Evolutionary conservation across 371 early-diverging fungal genomes (phyloP).

Genomic region (Thermomucor indicae-seudaticae): DNA sequence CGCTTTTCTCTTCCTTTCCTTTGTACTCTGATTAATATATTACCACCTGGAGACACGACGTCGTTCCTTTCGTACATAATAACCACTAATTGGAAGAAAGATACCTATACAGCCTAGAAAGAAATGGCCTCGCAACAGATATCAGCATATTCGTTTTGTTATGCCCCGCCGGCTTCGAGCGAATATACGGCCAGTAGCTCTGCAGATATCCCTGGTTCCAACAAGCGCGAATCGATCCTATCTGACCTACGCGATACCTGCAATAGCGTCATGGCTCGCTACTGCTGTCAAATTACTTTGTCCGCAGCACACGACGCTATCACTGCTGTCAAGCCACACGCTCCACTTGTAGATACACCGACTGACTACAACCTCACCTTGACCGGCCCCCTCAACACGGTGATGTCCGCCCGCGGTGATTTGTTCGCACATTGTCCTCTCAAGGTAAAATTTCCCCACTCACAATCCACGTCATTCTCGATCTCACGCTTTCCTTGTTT

Average conservation of each 20-base stretch:
- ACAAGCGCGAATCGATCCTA: conserved; percentile 6
- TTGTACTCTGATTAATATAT: conserved; percentile 2
- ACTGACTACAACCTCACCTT: conserved; percentile 42
- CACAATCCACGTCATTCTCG: not conserved
- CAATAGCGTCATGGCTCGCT: conserved; percentile 16
- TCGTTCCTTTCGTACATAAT: conserved; percentile 7
- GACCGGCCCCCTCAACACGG: conserved; percentile 32
- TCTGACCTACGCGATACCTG: conserved; percentile 21
- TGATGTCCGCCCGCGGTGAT: conserved; percentile 42
- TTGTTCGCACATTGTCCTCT: conserved; percentile 35
- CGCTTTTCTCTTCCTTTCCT: conserved; percentile 16
- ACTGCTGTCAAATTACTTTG: conserved; percentile 18
- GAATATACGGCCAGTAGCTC: conserved; percentile 6
- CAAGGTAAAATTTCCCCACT: conserved; percentile 26
- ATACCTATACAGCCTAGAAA: conserved; percentile 1
- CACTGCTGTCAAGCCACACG: conserved; percentile 23
- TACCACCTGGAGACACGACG: not conserved
- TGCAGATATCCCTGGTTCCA: conserved; percentile 1
- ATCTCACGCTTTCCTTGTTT: not conserved
- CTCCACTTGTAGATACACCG: conserved; percentile 31
- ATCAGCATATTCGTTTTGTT: conserved; percentile 24
- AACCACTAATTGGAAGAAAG: conserved; percentile 4
- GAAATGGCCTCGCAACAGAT: conserved; percentile 13
- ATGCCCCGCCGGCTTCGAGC: conserved; percentile 19
- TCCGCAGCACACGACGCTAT: conserved; percentile 18